Evolutionary conservation across 345 rosid species (phyloP).

Genomic region (Capsella bursapastoris): DNA sequence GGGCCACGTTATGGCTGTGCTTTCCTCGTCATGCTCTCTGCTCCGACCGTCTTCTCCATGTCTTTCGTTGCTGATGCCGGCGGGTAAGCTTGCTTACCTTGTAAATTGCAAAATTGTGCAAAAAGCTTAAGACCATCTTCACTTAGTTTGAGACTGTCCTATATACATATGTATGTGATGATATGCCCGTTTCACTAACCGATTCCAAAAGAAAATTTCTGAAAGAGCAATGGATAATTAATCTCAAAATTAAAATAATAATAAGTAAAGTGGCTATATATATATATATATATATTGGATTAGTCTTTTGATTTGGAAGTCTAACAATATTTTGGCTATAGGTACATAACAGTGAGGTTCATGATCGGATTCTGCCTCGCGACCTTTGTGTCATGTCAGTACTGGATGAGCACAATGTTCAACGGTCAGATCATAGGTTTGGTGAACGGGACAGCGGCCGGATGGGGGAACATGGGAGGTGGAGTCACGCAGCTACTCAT

Average conservation of each 20-base stretch:
- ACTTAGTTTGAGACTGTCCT: background rate
- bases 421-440: constrained; percentile 83
- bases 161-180: background rate
- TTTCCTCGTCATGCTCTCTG: constrained; percentile 75
- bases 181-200: background rate
- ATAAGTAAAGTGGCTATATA: background rate
- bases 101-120: background rate
- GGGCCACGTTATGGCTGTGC: constrained; percentile 93
- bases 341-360: constrained; percentile 71
- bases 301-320: background rate
- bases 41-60: constrained; percentile 92
- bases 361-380: constrained; percentile 96
- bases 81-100: constrained; percentile 43
- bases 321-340: constrained; percentile 20
- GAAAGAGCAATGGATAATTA: background rate
- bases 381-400: constrained; percentile 91
- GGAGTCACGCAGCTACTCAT: constrained; percentile 86
- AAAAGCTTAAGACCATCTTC: background rate
- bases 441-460: constrained; percentile 91
- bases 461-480: constrained; percentile 98
- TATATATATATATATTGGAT: background rate
- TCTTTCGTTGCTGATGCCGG: constrained; percentile 64
- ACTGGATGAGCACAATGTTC: constrained; percentile 98
- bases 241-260: background rate
- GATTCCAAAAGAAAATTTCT: background rate